A percentile compares a stretch with the other conserved stretches of the same genome.
Conservation (phyloP, 176 grass and related monocot species). For the Saccharum spontaneum region DNA sequence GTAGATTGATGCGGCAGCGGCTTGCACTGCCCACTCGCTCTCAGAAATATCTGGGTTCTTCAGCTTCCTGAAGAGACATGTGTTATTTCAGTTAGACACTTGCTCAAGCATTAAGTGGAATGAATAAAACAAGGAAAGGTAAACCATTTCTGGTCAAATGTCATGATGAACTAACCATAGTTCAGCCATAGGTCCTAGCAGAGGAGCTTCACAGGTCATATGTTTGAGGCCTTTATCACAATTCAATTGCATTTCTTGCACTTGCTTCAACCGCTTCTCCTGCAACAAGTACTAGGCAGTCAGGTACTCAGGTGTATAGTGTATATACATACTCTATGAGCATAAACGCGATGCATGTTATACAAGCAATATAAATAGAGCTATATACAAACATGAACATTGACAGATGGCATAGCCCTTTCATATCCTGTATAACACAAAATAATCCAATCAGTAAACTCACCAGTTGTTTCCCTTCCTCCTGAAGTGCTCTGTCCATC, state of each 20-base stretch:
- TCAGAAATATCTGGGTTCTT: constrained; percentile 67
- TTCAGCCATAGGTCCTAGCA: constrained; percentile 51
- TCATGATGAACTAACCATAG: constrained; percentile 44
- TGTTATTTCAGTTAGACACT: constrained; percentile 12
- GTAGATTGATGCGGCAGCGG: constrained; percentile 92
- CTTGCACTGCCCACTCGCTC: constrained; percentile 75
- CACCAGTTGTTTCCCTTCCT: constrained; percentile 83
- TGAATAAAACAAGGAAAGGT: neutral
- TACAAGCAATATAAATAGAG: neutral
- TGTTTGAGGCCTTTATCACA: constrained; percentile 85
- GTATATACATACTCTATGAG: neutral
- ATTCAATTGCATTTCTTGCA: constrained; percentile 81
- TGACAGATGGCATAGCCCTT: neutral
- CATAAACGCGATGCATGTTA: neutral
- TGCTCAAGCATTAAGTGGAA: neutral
- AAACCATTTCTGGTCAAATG: neutral
- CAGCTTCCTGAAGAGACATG: constrained; percentile 57
- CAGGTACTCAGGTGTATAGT: neutral
- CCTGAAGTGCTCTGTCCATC: constrained; percentile 85
- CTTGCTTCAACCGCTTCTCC: constrained; percentile 93
- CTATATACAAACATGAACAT: neutral
- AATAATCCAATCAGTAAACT: constrained; percentile 31
- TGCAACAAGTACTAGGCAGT: constrained; percentile 33
- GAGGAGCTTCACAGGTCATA: constrained; percentile 40
- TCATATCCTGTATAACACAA: neutral